phyloP scores from a whole-genome alignment of 768 basidiomycete species.

The Hypholoma sublateritium region DNA sequence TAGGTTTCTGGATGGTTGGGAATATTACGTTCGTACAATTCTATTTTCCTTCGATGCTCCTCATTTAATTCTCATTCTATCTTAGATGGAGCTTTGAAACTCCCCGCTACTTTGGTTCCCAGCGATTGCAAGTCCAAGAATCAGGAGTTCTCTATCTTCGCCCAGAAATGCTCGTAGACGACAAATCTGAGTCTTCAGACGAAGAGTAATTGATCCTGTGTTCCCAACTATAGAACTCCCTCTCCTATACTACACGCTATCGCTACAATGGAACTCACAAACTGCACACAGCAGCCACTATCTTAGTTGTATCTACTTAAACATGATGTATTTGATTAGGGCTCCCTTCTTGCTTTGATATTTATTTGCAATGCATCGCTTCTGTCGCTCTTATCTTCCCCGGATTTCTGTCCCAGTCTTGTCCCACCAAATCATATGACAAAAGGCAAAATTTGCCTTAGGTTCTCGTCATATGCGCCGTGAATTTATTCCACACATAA shows the following conservation, averaged over 20 bases:
- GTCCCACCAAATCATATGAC: no score
- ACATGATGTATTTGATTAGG: background rate
- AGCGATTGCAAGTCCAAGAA: constrained; percentile 50
- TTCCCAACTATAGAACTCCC: background rate
- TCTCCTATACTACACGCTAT: background rate
- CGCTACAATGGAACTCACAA: constrained; percentile 8
- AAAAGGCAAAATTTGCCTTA: no score
- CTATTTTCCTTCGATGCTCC: background rate
- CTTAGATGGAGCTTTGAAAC: constrained; percentile 68
- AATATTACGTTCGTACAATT: constrained; percentile 45
- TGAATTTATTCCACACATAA: background rate
- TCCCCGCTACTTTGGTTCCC: constrained; percentile 63
- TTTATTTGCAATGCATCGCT: background rate
- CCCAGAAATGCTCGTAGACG: constrained; percentile 35
- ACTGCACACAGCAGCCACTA: constrained; percentile 6
- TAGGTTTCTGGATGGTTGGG: constrained; percentile 61
- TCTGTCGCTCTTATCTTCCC: background rate
- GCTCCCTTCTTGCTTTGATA: background rate
- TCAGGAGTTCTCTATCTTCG: constrained; percentile 45
- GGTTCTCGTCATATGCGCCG: no score
- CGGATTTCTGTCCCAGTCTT: no score
- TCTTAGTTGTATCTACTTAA: constrained; percentile 3
- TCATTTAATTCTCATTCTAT: background rate
- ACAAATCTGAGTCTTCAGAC: constrained; percentile 36
- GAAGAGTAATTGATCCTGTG: constrained; percentile 27